Evolutionary conservation across 768 basidiomycete species (phyloP), one percentile per base, ranked within the genome.

Genomic region (Tulasnella sp.): DNA sequence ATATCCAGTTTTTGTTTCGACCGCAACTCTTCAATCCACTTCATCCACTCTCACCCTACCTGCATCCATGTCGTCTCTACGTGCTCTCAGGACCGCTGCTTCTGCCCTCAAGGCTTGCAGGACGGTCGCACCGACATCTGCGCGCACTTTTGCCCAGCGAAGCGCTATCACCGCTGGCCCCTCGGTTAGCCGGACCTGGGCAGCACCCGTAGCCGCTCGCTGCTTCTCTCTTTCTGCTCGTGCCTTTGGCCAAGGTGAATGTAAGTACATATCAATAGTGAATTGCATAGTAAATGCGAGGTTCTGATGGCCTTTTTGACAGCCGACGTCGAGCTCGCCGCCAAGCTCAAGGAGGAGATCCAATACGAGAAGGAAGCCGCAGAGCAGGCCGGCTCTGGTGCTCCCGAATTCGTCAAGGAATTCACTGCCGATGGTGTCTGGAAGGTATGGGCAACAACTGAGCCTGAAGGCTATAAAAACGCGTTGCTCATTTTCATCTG

Each of bases 271-370:
- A 20, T 24, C 44, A 24, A 34, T 77, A 31, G 64, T 28, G 5
- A 75, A 24, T 31, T 60, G n/a, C 24, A 24, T 7, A 14, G 37
- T 60, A 2, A 34, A n/a, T 82, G 2, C n/a, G n/a, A 31, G 24
- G 50, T 41, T 6, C 34, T 81, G 12, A 48, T 40, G n/a, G 41
- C 40, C n/a, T n/a, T 34, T 18, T 78, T 73, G 24, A 69, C 83
- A 94, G 95, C 92, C 80, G 95, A 97, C 85, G 87, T 94, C 44
- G 85, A 90, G 31, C 90, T 99, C 64, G 88, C 91, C 14, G 89
- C 93, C 84, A 95, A 93, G 83, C 88, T 97, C 75, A 85, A 89
- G 75, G 92, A 94, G 85, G 97, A 99, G 88, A 89, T 98, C 83
- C 88, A 92, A 83, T 98, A 93, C 85, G 97, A 99, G 88, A 88